Evolutionary conservation across 2,329 filamentous ascomycete species (phyloP).

Genomic region (Colletotrichum musae): DNA sequence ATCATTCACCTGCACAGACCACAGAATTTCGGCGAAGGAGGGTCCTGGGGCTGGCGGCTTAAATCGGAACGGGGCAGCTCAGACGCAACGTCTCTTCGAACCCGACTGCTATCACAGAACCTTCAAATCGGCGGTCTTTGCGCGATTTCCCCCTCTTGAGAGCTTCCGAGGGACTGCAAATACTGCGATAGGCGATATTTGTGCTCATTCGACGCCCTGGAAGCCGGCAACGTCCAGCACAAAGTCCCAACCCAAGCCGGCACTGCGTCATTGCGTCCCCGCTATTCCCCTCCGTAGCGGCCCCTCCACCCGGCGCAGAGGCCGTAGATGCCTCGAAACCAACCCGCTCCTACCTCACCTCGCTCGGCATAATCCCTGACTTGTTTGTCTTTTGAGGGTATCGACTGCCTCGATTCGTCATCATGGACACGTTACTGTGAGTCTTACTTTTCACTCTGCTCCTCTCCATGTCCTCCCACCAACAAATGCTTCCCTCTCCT

Average conservation of each 20-base stretch:
- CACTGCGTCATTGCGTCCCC: conserved; percentile 39
- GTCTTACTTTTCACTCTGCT: conserved; percentile 26
- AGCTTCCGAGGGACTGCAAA: background rate
- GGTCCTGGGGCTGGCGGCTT: conserved; percentile 30
- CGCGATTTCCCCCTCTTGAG: conserved; percentile 23
- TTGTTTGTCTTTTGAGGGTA: background rate
- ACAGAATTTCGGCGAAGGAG: conserved; percentile 26
- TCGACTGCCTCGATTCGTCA: background rate
- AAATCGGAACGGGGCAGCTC: conserved; percentile 40
- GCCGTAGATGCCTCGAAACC: conserved; percentile 35
- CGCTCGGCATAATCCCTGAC: conserved; percentile 1
- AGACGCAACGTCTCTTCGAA: conserved; percentile 29
- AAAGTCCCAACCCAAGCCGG: conserved; percentile 6
- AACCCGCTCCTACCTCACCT: conserved; percentile 15
- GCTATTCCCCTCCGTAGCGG: conserved; percentile 38
- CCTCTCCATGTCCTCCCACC: background rate
- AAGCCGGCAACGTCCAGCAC: background rate
- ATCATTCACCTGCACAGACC: conserved; percentile 30
- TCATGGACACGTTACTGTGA: conserved; percentile 52
- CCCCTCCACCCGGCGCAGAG: conserved; percentile 37
- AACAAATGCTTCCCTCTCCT: no score
- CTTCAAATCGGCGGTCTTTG: conserved; percentile 18
- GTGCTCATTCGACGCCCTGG: background rate
- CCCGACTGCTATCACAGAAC: conserved; percentile 22
- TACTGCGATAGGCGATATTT: background rate